Conservation (phyloP, 1,139 yeast species). For the Candida sp. region DNA sequence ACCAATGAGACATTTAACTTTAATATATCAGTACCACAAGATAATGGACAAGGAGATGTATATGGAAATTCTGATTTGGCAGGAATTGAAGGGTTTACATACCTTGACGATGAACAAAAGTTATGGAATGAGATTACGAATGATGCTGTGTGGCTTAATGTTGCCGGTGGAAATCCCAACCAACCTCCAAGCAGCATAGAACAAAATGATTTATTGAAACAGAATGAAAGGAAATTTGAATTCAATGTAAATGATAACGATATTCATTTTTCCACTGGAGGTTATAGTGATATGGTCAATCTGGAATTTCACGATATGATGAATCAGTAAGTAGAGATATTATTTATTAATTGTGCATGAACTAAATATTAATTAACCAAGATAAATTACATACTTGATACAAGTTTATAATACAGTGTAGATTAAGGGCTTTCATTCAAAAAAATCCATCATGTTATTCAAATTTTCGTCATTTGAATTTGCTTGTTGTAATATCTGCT, state of each 20-base stretch:
- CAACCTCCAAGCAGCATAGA: constrained; percentile 3
- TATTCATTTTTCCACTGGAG: constrained; percentile 14
- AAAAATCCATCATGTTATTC: constrained; percentile 12
- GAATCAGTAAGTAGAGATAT: constrained; percentile 12
- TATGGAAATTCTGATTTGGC: constrained; percentile 33
- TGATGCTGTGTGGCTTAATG: constrained; percentile 67
- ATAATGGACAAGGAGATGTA: constrained; percentile 21
- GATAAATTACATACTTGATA: neutral
- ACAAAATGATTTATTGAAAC: constrained; percentile 3
- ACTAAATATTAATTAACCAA: constrained; percentile 1
- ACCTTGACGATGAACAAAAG: constrained; percentile 52
- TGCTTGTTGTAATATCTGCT: constrained; percentile 34
- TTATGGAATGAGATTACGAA: constrained; percentile 73
- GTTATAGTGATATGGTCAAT: constrained; percentile 37
- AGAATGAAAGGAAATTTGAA: constrained; percentile 2
- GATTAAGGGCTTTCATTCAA: constrained; percentile 6
- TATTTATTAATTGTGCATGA: neutral
- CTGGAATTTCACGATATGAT: constrained; percentile 37
- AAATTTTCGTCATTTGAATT: constrained; percentile 12
- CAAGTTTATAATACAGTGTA: neutral
- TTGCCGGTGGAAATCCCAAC: constrained; percentile 6
- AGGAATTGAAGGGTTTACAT: constrained; percentile 45
- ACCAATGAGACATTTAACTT: constrained; percentile 14
- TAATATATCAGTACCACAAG: constrained; percentile 12
- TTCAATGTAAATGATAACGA: neutral